Conservation (phyloP, 768 basidiomycete species). For the Lactarius hengduanensis region DNA sequence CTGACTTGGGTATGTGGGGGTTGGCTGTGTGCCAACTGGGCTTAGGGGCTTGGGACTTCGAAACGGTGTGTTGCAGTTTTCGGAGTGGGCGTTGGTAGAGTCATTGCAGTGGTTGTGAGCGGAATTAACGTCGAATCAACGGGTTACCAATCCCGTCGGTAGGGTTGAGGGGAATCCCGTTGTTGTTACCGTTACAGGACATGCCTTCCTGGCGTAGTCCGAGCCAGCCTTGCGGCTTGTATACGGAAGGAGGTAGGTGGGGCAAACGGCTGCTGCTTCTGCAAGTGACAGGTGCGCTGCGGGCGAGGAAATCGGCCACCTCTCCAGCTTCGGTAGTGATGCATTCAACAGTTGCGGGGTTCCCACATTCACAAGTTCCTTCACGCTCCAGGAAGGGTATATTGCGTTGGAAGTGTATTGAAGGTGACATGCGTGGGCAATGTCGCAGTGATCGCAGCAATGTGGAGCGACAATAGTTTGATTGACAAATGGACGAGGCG, state of each 20-base stretch:
- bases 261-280: not conserved
- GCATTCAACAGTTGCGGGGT: not conserved
- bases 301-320: not conserved
- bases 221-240: not conserved
- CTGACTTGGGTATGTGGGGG: not conserved
- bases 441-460: not conserved
- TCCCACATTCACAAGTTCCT: not conserved
- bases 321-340: too few relatives aligned
- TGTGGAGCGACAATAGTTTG: not conserved
- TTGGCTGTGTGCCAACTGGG: not conserved
- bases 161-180: not conserved
- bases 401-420: not conserved
- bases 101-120: not conserved
- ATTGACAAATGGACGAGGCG: slow-evolving; percentile 3
- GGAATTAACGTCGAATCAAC: not conserved
- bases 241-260: not conserved
- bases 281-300: not conserved
- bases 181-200: not conserved
- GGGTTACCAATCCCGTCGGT: not conserved
- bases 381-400: not conserved
- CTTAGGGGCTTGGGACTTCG: not conserved
- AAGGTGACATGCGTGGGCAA: not conserved
- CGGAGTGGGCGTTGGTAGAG: not conserved
- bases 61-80: not conserved
- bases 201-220: not conserved